phyloP scores from a whole-genome alignment of 2,329 filamentous ascomycete genomes.

The Colletotrichum musicola region DNA sequence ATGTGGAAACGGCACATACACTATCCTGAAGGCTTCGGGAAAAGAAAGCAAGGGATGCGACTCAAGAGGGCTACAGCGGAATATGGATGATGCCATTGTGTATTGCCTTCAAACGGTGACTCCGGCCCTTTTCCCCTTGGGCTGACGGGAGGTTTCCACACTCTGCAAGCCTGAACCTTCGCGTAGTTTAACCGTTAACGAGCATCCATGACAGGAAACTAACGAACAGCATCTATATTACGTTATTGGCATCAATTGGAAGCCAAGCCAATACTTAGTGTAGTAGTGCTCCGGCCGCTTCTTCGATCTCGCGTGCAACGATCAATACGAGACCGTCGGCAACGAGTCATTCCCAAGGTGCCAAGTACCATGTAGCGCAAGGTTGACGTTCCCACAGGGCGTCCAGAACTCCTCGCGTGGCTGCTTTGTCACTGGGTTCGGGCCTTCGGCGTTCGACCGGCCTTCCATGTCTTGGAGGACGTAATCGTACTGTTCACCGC shows the following conservation, averaged over 20 bases:
- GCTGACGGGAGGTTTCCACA: neutral
- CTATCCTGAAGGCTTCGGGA: neutral
- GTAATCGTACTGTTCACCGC: no score
- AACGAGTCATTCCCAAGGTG: conserved; percentile 14
- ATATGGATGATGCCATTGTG: neutral
- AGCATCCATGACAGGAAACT: neutral
- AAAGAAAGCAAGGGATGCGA: neutral
- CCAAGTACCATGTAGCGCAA: neutral
- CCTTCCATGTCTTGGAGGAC: no score
- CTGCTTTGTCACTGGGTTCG: no score
- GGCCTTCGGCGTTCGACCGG: no score
- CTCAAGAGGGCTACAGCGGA: neutral
- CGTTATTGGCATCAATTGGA: neutral
- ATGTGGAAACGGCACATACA: neutral
- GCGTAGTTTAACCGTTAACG: neutral
- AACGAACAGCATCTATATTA: neutral
- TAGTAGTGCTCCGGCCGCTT: neutral
- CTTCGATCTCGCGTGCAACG: neutral
- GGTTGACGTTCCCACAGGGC: neutral
- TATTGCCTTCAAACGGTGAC: conserved; percentile 2
- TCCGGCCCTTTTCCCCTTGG: neutral
- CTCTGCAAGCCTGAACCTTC: neutral
- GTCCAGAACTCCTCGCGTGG: neutral
- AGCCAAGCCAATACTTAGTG: conserved; percentile 11
- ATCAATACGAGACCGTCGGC: neutral